A percentile compares a stretch with the other conserved stretches of the same genome.
These are phyloP conservation scores for Astrocystis sublimbata DNA, from an alignment of 495 filamentous ascomycete genomes.

Conservation along the genomic window DNA sequence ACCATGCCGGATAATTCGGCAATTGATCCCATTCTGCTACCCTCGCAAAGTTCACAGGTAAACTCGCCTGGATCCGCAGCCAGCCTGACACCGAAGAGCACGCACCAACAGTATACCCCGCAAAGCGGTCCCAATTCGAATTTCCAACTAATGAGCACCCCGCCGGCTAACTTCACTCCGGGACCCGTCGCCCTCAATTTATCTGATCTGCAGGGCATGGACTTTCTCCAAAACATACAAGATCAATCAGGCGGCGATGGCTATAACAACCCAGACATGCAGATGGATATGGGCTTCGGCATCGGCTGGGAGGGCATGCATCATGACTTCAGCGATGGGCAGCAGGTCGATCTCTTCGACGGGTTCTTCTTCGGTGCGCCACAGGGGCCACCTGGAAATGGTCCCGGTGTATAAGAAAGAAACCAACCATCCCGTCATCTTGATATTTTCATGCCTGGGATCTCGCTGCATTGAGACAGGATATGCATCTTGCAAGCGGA, in stretches of 20 bases:
- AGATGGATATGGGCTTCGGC: conserved; percentile 73
- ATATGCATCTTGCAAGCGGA: too few species aligned
- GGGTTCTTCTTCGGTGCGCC: conserved; percentile 85
- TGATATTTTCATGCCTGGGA: too few species aligned
- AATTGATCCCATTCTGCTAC: conserved; percentile 49
- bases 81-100: conserved; percentile 30
- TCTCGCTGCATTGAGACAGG: too few species aligned
- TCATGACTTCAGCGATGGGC: conserved; percentile 79
- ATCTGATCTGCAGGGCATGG: conserved; percentile 47
- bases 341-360: conserved; percentile 82
- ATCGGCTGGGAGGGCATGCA: conserved; percentile 68
- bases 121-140: conserved; percentile 27
- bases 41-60: conserved; percentile 37
- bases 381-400: conserved; percentile 37
- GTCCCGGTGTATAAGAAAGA: conserved; percentile 13
- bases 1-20: conserved; percentile 41
- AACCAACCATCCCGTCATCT: background rate
- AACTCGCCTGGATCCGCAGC: conserved; percentile 31
- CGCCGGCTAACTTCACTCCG: conserved; percentile 25
- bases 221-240: conserved; percentile 45
- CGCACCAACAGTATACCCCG: conserved; percentile 24
- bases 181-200: conserved; percentile 30
- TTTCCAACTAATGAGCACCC: conserved; percentile 28
- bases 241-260: conserved; percentile 35
- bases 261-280: conserved; percentile 29